Evolutionary conservation across 2,329 filamentous ascomycete genomes (phyloP), one percentile per base, ranked within the genome.

Genomic region (Aspergillus sp.): DNA sequence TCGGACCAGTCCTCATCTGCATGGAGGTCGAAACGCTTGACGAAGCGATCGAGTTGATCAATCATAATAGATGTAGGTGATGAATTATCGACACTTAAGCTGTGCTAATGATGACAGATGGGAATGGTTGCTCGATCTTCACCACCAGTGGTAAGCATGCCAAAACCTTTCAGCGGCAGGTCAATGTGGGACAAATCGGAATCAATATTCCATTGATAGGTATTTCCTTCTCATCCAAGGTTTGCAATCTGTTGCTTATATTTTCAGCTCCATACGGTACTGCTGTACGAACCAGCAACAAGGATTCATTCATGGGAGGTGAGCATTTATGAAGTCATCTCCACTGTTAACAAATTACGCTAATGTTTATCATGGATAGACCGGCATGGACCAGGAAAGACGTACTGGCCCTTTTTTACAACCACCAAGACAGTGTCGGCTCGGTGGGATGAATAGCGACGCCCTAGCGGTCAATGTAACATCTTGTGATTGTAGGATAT

Each of bases 71-170:
- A 39, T 55, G 50, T 52, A 38, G 37, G 41, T 33, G 26, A 5
- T 12, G 5, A 3, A 27, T 11, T 11, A 9, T 4, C 11, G 2
- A 5, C 36, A 3, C 1, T n/a, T 9, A 4, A 5, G 10, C 8
- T 6, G 7, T 7, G 31, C 40, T 51, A n/a, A 51, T 33, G 27
- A 42, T n/a, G 43, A 52, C 46, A 49, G 64, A 64, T 47, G 66
- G 66, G 8, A 68, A 68, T 42, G 64, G 62, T 6, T 61, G 59
- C 12, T 54, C 62, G 5, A 55, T 68, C 31, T 68, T 68, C 45
- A 68, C 64, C 2, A 57, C 51, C 8, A 59, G 54, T 39, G 61
- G 58, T 3, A 51, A 53, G 8, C 54, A 56, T 10, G 65, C 65
- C 1, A 54, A 51, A 8, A 51, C 45, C 1, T 68, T 68, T 48